phyloP scores from a whole-genome alignment of 257 asterid species.

The Nicotiana paniculata region DNA sequence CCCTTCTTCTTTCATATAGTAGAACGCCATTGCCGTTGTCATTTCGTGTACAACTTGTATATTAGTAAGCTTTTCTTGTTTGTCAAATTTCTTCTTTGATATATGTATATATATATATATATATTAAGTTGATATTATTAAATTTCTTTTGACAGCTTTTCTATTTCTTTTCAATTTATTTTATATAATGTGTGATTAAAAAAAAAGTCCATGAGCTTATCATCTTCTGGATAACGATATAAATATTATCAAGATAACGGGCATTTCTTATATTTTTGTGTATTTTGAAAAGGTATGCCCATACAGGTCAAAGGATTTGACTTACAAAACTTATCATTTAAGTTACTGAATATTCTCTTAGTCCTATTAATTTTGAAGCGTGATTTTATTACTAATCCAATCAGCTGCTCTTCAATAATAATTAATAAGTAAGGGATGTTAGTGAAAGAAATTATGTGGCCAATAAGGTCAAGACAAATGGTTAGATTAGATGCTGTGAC shows the following conservation, averaged over 20 bases:
- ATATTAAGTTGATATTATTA: background rate
- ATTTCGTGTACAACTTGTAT: too few relatives aligned
- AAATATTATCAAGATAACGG: background rate
- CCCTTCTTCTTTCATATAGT: background rate
- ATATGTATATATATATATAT: too few relatives aligned
- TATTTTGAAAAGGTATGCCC: background rate
- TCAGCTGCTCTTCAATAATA: too few relatives aligned
- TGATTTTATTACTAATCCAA: too few relatives aligned
- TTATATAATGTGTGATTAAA: background rate
- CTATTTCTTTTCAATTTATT: background rate
- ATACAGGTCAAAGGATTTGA: background rate
- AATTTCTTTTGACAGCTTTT: background rate
- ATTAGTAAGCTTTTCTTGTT: too few relatives aligned
- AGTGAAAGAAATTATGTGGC: background rate
- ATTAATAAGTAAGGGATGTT: background rate
- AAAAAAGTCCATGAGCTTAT: background rate
- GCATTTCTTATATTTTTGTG: background rate
- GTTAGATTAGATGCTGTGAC: background rate
- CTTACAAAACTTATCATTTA: background rate
- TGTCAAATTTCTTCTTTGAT: background rate
- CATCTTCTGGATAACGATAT: background rate
- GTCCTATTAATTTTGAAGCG: background rate
- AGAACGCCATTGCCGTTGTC: too few relatives aligned
- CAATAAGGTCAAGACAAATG: background rate
- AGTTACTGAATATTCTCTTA: background rate